Percentiles rank a stretch among this genome's conserved stretches.
phyloP scores from a whole-genome alignment of 306 rosid genomes.

The Corylus avellana region DNA sequence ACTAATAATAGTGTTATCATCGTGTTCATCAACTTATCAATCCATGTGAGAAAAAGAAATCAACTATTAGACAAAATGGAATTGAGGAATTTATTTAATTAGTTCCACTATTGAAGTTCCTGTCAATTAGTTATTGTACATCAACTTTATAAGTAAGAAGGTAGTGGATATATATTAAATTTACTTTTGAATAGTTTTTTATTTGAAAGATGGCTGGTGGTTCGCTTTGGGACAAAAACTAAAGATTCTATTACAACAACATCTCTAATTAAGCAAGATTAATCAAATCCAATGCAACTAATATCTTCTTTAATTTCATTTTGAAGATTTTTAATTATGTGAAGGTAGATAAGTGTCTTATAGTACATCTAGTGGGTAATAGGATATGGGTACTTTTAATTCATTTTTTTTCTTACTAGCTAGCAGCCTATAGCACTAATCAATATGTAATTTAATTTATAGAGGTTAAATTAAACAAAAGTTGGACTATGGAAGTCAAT shows the following conservation, averaged over 20 bases:
- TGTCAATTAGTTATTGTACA: background rate
- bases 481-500: background rate
- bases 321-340: background rate
- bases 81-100: too few relatives aligned
- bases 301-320: constrained; percentile 15
- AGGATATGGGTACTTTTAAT: background rate
- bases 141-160: background rate
- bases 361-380: background rate
- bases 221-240: background rate
- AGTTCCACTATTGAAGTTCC: background rate
- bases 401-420: background rate
- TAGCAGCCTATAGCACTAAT: background rate
- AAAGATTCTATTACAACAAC: constrained; percentile 7
- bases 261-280: constrained; percentile 11
- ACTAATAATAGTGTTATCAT: too few relatives aligned
- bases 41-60: too few relatives aligned
- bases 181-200: too few relatives aligned
- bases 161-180: background rate
- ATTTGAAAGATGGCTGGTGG: background rate
- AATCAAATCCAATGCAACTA: constrained; percentile 26
- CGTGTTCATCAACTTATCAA: too few relatives aligned
- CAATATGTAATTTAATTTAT: background rate
- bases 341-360: background rate
- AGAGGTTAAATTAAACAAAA: background rate
- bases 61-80: background rate